Conservation (phyloP, 2,329 filamentous ascomycete species). For the Venturia aucupariae region DNA sequence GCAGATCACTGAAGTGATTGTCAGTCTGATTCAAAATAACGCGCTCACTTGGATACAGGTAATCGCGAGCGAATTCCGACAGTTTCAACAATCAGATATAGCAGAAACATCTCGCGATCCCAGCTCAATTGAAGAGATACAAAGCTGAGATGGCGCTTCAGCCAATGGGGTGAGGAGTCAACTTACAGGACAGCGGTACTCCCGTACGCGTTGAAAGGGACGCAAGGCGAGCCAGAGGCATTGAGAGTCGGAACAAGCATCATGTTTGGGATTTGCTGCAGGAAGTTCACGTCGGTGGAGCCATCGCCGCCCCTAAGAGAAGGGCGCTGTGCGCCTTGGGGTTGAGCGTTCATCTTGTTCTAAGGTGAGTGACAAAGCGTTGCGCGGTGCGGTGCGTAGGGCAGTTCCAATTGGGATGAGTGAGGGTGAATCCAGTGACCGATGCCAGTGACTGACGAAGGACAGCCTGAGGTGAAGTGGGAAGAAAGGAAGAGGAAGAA, state of each 20-base stretch:
- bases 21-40: background rate
- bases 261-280: background rate
- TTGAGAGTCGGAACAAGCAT: background rate
- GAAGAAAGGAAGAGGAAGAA: background rate
- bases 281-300: background rate
- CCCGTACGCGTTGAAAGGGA: background rate
- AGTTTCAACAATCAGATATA: too few relatives aligned
- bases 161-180: background rate
- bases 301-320: background rate
- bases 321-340: background rate
- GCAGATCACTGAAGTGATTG: background rate
- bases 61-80: background rate
- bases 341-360: background rate
- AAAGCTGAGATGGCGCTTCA: background rate
- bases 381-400: background rate
- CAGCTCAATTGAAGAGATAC: background rate
- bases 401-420: too few relatives aligned
- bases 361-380: background rate
- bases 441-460: background rate
- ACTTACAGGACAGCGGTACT: background rate
- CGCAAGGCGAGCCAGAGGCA: background rate
- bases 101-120: too few relatives aligned
- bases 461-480: background rate
- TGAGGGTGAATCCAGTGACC: background rate
- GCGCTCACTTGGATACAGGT: too few relatives aligned